Conservation (phyloP, 768 basidiomycete species). For the Tylopilus balloui region DNA sequence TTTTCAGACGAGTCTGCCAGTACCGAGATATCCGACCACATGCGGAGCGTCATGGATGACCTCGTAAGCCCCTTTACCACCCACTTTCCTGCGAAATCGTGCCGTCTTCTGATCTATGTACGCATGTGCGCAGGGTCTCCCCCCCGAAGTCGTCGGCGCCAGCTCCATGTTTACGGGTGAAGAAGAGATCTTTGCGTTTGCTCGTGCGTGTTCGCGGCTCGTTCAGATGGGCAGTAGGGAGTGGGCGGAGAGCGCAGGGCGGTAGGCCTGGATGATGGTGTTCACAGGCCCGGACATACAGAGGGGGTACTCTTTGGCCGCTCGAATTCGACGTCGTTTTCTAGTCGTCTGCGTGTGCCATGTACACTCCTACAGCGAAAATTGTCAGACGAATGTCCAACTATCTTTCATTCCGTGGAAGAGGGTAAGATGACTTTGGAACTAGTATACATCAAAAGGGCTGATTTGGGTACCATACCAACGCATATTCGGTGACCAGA, state of each 20-base stretch:
- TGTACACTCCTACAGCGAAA: background rate
- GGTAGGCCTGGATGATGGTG: background rate
- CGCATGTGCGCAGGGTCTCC: conserved; percentile 55
- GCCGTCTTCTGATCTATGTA: background rate
- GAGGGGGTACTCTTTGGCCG: background rate
- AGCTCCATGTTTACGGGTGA: conserved; percentile 94
- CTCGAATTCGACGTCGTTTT: background rate
- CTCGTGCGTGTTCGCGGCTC: conserved; percentile 82
- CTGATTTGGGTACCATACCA: conserved; percentile 15
- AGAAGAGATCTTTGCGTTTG: conserved; percentile 97
- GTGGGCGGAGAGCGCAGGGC: conserved; percentile 57
- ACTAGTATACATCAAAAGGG: conserved; percentile 28
- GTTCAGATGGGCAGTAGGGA: conserved; percentile 90
- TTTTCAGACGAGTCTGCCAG: conserved; percentile 69
- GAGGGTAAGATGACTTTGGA: background rate
- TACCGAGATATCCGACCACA: conserved; percentile 66
- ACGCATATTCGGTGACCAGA: conserved; percentile 16
- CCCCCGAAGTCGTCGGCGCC: conserved; percentile 67
- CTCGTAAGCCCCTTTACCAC: conserved; percentile 47
- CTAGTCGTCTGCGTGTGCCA: background rate
- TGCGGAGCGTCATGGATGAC: conserved; percentile 94
- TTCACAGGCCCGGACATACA: background rate
- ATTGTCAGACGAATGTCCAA: background rate
- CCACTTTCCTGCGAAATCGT: background rate
- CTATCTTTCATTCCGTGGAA: conserved; percentile 7